Conservation (phyloP, 208 protist genomes). For the Trypanosoma platydactyli region DNA sequence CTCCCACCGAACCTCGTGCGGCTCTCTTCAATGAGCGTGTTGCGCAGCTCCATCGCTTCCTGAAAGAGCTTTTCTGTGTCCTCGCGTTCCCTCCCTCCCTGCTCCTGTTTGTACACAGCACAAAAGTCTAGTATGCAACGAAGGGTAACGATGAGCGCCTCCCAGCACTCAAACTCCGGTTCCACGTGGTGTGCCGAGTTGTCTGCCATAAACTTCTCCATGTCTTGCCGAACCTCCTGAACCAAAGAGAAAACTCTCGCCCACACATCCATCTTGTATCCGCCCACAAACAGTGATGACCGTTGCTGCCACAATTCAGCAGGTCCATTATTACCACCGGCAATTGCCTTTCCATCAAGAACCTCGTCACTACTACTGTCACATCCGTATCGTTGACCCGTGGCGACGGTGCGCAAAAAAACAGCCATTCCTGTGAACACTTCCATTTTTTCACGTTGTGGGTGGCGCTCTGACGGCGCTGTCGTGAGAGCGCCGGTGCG, state of each 20-base stretch:
- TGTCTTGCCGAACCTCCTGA: conserved; percentile 54
- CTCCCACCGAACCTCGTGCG: conserved; percentile 71
- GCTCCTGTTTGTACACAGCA: conserved; percentile 57
- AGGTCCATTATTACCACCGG: background rate
- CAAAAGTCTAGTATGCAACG: conserved; percentile 74
- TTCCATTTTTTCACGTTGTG: conserved; percentile 56
- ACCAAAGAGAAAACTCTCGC: conserved; percentile 44
- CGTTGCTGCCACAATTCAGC: background rate
- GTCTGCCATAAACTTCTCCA: conserved; percentile 68
- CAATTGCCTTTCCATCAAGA: background rate
- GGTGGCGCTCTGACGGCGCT: conserved; percentile 9
- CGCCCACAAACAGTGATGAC: conserved; percentile 35
- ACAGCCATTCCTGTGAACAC: conserved; percentile 81
- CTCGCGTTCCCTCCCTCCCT: conserved; percentile 33
- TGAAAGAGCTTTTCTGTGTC: conserved; percentile 53
- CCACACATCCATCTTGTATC: conserved; percentile 56
- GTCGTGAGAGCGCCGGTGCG: conserved; percentile 34
- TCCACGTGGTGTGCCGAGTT: conserved; percentile 31
- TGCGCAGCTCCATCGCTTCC: conserved; percentile 54
- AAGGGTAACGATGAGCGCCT: conserved; percentile 68
- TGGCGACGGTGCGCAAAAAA: conserved; percentile 70
- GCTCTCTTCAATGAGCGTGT: conserved; percentile 72
- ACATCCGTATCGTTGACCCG: conserved; percentile 55
- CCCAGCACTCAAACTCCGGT: conserved; percentile 90
- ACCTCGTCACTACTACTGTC: conserved; percentile 33